Evolutionary conservation across 148 eudicot genomes (phyloP), one percentile per base, ranked within the genome.

Genomic region (Tetragonia tetragonoides): DNA sequence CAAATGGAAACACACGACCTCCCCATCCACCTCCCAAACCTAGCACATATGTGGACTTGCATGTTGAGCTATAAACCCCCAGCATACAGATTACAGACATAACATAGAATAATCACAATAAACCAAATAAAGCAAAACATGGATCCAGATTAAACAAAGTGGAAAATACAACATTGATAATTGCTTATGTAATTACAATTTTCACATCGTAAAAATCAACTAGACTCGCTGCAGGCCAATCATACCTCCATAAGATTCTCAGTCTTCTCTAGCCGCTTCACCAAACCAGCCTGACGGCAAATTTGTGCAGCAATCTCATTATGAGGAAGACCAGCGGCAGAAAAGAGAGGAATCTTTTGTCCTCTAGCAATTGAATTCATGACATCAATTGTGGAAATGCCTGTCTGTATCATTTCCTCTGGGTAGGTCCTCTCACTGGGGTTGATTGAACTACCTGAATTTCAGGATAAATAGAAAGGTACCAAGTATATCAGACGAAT

Each of bases 291-390:
- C 78, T 93, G 99, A 75, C 99, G 94, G 77, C 97, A 95, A 64
- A 95, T 95, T 79, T 95, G 99, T 64, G 99, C 99, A 75, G 99
- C 99, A 77, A 95, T 95, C 85, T 95, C 99, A 82, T 95, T 95
- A 77, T 95, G 99, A 68, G 99, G 99, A 82, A 95, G 97, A 90
- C 99, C 99, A 80, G 99, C 97, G 72, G 97, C 99, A 79, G 99
- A 95, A 76, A 95, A 95, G 21, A 95, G 92, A 76, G 99, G 99
- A 75, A 95, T 95, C 84, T 95, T 95, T 78, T 93, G 99, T 82
- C 99, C 99, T 85, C 99, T 90, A 71, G 99, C 99, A 82, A 95
- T 93, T 60, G 99, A 95, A 76, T 95, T 95, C 99, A 95, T 95
- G 85, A 95, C 97, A 89, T 95, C 99, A 79, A 95, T 90, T n/a